phyloP scores from a whole-genome alignment of 73 alveolate genomes.

The Stentor roeselii region DNA sequence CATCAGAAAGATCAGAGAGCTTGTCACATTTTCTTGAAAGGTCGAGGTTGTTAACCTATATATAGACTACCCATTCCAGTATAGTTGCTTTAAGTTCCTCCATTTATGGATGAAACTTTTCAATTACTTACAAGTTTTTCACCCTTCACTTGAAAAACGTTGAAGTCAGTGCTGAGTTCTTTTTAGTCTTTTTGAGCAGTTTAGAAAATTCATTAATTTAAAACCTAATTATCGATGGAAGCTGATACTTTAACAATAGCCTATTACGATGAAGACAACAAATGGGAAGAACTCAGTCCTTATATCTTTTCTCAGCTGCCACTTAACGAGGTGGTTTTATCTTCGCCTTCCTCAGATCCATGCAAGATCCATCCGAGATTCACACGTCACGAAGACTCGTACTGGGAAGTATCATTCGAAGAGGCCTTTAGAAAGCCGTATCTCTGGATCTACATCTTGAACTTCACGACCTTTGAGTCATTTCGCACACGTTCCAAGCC shows the following conservation, averaged over 20 bases:
- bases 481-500: not conserved
- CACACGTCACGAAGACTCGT: not conserved
- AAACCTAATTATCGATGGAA: not conserved
- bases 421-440: slow-evolving; percentile 25
- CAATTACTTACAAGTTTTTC: too few relatives aligned
- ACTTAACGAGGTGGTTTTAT: not conserved
- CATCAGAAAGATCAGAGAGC: slow-evolving; percentile 16
- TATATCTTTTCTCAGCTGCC: not conserved
- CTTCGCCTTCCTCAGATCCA: not conserved
- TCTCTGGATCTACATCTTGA: not conserved
- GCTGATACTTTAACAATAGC: not conserved
- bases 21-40: not conserved
- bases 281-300: not conserved
- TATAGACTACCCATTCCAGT: not conserved
- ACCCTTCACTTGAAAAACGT: too few relatives aligned
- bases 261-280: slow-evolving; percentile 18
- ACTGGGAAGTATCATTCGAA: not conserved
- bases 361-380: not conserved
- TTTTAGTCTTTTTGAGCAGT: too few relatives aligned
- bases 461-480: not conserved
- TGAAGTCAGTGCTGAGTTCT: too few relatives aligned
- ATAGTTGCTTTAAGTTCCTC: slow-evolving; percentile 2
- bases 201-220: too few relatives aligned
- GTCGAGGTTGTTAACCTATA: not conserved
- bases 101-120: slow-evolving; percentile 10